A percentile compares a stretch with the other conserved stretches of the same genome.
Conservation (phyloP, 768 basidiomycete genomes). For the Boletus huronensis region DNA sequence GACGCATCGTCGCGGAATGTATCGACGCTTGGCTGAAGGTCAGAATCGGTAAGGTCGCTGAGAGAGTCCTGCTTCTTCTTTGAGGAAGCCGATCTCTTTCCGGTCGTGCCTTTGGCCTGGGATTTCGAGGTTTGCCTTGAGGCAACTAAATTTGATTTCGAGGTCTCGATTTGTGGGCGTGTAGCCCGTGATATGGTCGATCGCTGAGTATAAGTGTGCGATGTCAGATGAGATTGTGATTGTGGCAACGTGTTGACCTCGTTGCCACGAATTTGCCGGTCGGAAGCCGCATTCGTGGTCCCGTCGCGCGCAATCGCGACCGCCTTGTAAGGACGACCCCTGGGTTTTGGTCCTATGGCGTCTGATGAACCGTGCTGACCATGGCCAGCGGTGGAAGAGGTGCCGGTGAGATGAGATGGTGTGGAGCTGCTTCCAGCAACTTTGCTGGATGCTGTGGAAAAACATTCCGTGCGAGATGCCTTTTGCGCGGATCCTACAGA, state of each 20-base stretch:
- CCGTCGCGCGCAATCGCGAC: constrained; percentile 33
- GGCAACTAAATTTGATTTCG: constrained; percentile 31
- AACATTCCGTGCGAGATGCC: constrained; percentile 25
- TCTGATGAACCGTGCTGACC: constrained; percentile 19
- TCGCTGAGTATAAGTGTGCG: constrained; percentile 19
- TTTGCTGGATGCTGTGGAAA: constrained; percentile 38
- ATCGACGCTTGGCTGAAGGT: constrained; percentile 37
- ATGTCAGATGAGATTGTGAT: constrained; percentile 36
- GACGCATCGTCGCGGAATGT: constrained; percentile 29
- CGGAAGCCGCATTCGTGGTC: constrained; percentile 14
- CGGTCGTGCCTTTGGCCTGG: constrained; percentile 38
- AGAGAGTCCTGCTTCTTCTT: constrained; percentile 16
- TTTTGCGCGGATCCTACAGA: constrained; percentile 24
- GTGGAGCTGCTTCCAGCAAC: constrained; percentile 29
- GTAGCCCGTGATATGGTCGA: constrained; percentile 22
- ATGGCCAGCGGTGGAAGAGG: constrained; percentile 29
- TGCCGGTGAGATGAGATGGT: constrained; percentile 5
- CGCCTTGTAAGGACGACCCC: constrained; percentile 56
- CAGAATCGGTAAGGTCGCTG: constrained; percentile 22
- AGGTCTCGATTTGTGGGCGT: constrained; percentile 22
- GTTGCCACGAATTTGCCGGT: constrained; percentile 28
- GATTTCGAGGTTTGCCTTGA: constrained; percentile 37
- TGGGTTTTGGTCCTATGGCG: constrained; percentile 39
- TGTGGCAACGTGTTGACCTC: constrained; percentile 34
- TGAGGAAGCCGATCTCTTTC: constrained; percentile 18